Percentiles rank a stretch among this genome's conserved stretches.
Evolutionary conservation across 2,329 filamentous ascomycete species (phyloP).

Genomic region (Purpureocillium takamizusanense): DNA sequence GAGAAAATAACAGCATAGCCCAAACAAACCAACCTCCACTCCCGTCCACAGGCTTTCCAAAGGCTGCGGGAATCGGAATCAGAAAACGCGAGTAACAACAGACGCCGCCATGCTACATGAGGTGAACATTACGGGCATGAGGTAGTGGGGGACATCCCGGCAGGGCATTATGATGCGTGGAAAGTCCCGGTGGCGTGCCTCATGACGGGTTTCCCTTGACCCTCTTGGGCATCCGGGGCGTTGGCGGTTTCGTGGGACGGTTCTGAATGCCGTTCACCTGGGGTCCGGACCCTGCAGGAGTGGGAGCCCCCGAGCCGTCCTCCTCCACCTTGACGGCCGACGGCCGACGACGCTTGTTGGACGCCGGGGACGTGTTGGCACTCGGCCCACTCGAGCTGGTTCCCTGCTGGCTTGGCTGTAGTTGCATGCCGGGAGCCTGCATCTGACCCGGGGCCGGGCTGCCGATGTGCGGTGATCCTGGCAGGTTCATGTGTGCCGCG

Average conservation of each 20-base stretch:
- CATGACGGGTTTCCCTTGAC: conserved; percentile 36
- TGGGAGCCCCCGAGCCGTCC: conserved; percentile 39
- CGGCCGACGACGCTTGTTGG: conserved; percentile 48
- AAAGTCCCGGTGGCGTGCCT: conserved; percentile 1
- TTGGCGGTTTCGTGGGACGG: conserved; percentile 46
- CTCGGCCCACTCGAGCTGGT: conserved; percentile 57
- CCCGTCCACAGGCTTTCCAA: conserved; percentile 6
- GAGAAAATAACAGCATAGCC: conserved; percentile 8
- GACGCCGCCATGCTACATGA: conserved; percentile 28
- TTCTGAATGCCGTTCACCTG: conserved; percentile 43
- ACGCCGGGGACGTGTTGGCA: conserved; percentile 56
- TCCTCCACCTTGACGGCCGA: conserved; percentile 51
- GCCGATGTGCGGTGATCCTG: conserved; percentile 51
- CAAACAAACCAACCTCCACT: conserved; percentile 9
- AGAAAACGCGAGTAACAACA: conserved; percentile 14
- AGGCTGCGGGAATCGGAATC: conserved; percentile 11
- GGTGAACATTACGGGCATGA: conserved; percentile 19
- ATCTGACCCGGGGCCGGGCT: conserved; percentile 54
- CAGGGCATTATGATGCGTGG: neutral
- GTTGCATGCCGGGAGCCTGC: conserved; percentile 57
- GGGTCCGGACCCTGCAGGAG: conserved; percentile 28
- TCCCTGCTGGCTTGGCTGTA: conserved; percentile 60
- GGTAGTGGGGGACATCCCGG: conserved; percentile 2
- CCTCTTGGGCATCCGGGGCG: conserved; percentile 48
- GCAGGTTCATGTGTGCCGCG: conserved; percentile 48